Percentiles rank a stretch among this genome's conserved stretches.
Conservation (phyloP, 805 yeast species). For the Nematodospora valgi region DNA sequence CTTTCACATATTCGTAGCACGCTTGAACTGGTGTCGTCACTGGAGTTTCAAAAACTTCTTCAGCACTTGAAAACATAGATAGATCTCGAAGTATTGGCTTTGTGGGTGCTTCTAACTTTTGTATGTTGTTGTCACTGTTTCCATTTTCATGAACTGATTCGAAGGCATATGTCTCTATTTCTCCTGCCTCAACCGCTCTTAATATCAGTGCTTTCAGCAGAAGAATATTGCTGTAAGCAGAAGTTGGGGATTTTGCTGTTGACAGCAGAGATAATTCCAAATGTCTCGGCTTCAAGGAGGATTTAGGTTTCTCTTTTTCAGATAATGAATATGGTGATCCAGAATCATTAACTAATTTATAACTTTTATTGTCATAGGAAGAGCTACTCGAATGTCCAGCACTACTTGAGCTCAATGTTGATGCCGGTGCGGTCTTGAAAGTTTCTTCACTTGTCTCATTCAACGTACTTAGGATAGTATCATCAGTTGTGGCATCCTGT, state of each 20-base stretch:
- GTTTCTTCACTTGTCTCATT: constrained; percentile 8
- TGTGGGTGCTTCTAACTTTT: constrained; percentile 1
- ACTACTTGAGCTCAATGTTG: neutral
- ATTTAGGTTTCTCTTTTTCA: neutral
- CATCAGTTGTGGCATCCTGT: constrained; percentile 3
- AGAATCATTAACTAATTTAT: neutral
- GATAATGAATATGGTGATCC: neutral
- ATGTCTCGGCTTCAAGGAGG: too few relatives aligned
- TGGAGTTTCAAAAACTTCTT: neutral
- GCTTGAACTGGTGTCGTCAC: constrained; percentile 3
- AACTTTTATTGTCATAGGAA: neutral
- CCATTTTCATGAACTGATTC: too few relatives aligned
- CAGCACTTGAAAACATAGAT: neutral
- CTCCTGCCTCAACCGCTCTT: too few relatives aligned
- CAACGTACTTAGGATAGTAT: constrained; percentile 6
- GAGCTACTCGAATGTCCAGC: neutral
- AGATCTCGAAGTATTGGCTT: constrained; percentile 1
- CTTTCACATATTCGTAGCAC: neutral
- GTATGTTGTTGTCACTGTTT: too few relatives aligned
- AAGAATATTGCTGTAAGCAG: too few relatives aligned
- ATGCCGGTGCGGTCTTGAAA: neutral
- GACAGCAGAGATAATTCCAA: too few relatives aligned
- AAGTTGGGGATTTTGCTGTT: too few relatives aligned
- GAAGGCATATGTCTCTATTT: too few relatives aligned
- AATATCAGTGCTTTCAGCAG: too few relatives aligned